A percentile compares a stretch with the other conserved stretches of the same genome.
Evolutionary conservation across 164 flowering plant species (phyloP).

Genomic region (Chimonanthus salicifolius): DNA sequence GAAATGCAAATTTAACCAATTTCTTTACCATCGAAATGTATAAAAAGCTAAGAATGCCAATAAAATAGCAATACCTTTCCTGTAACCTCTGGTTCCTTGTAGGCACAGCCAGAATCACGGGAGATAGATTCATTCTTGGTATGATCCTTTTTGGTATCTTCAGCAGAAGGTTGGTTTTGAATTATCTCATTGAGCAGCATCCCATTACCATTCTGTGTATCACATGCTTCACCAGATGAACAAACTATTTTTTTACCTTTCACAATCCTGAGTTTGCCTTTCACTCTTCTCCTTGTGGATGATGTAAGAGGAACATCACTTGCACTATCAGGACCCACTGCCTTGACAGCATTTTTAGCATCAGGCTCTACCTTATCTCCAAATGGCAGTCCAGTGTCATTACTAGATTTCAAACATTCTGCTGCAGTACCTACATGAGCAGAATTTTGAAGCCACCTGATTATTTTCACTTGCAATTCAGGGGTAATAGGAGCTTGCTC

Average conservation of each 20-base stretch:
- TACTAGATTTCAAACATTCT: constrained; percentile 32
- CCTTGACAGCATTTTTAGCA: constrained; percentile 24
- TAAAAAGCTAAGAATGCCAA: not conserved
- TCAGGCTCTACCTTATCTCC: constrained; percentile 27
- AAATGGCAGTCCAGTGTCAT: constrained; percentile 21
- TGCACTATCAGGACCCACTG: constrained; percentile 29
- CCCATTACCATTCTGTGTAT: constrained; percentile 28
- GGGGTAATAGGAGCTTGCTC: constrained; percentile 28
- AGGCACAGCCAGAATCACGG: constrained; percentile 7
- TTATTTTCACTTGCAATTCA: constrained; percentile 50
- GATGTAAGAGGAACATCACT: constrained; percentile 49
- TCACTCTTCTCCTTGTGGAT: constrained; percentile 52
- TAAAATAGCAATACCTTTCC: constrained; percentile 36
- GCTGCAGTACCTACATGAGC: constrained; percentile 34
- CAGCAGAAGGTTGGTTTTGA: constrained; percentile 19
- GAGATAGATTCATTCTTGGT: constrained; percentile 15
- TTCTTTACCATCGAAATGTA: not conserved
- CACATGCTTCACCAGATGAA: constrained; percentile 27
- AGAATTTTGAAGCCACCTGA: constrained; percentile 65
- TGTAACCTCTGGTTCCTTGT: constrained; percentile 9
- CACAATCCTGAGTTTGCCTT: constrained; percentile 36
- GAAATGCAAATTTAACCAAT: not conserved
- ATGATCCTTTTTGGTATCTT: constrained; percentile 17
- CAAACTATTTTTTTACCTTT: constrained; percentile 33
- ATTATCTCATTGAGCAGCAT: constrained; percentile 16